These are phyloP conservation scores for Albugo candida DNA, from an alignment of 352 stramenopile genomes.

Conservation along the genomic window DNA sequence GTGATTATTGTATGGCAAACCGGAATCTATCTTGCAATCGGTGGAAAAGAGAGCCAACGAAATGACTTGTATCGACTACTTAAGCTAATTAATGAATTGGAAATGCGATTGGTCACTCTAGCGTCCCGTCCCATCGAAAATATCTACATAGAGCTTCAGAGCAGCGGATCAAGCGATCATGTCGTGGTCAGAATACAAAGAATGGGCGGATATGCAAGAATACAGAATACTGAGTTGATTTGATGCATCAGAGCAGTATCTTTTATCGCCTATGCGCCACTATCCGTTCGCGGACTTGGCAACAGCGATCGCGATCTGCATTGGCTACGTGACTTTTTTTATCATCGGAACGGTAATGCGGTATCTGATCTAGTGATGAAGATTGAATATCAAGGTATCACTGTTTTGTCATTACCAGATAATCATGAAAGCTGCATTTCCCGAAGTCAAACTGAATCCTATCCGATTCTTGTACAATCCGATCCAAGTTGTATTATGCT, in stretches of 20 bases:
- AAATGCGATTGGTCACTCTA: too few species aligned
- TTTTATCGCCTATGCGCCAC: slow-evolving; percentile 31
- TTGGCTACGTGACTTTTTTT: slow-evolving; percentile 48
- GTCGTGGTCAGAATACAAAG: slow-evolving; percentile 15
- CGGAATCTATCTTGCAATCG: too few species aligned
- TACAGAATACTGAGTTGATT: slow-evolving; percentile 26
- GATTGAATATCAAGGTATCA: slow-evolving; percentile 9
- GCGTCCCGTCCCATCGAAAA: too few species aligned
- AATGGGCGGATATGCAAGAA: slow-evolving; percentile 33
- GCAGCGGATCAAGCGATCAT: not conserved
- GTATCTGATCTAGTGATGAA: too few species aligned
- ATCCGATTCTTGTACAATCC: slow-evolving; percentile 93
- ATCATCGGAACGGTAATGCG: slow-evolving; percentile 26
- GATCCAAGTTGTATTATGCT: slow-evolving; percentile 83
- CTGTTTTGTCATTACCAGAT: slow-evolving; percentile 12
- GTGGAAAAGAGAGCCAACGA: too few species aligned
- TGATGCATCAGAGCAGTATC: slow-evolving; percentile 34
- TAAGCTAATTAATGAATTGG: too few species aligned
- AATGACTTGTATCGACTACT: too few species aligned
- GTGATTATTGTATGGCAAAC: too few species aligned
- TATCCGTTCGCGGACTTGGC: slow-evolving; percentile 47
- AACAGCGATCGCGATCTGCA: slow-evolving; percentile 30
- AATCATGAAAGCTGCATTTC: slow-evolving; percentile 29
- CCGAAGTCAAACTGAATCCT: slow-evolving; percentile 26
- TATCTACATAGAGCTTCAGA: not conserved